Conservation (phyloP, 2,329 filamentous ascomycete species). For the Aspergillus caelatus region DNA sequence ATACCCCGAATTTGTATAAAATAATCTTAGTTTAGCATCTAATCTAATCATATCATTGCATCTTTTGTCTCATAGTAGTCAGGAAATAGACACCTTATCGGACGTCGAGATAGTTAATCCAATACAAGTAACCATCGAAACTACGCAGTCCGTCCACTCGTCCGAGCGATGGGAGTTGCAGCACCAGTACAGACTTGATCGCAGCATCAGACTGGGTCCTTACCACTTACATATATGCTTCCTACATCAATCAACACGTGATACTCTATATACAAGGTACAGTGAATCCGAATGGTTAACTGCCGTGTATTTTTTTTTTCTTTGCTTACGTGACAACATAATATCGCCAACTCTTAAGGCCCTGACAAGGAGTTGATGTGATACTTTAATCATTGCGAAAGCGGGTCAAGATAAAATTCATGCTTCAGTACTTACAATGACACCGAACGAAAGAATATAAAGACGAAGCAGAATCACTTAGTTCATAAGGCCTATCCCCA, state of each 20-base stretch:
- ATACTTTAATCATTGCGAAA: neutral
- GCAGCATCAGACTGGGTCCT: no score
- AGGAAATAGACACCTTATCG: neutral
- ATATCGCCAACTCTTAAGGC: no score
- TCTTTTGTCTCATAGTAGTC: neutral
- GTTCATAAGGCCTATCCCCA: neutral
- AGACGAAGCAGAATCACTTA: neutral
- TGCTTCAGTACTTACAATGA: neutral
- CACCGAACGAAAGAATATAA: neutral
- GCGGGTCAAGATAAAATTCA: neutral
- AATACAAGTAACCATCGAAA: neutral
- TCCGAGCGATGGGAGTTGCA: no score
- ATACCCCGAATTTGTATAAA: neutral
- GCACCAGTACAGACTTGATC: no score
- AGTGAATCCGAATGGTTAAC: no score
- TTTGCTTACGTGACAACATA: no score
- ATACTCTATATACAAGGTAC: no score
- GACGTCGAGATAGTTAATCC: neutral
- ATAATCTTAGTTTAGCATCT: neutral
- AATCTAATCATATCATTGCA: neutral
- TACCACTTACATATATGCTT: no score
- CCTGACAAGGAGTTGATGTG: neutral
- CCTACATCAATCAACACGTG: no score
- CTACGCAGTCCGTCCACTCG: neutral
- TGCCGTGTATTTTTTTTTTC: no score